phyloP scores from a whole-genome alignment of 257 asterid genomes.

The Ballota nigra region DNA sequence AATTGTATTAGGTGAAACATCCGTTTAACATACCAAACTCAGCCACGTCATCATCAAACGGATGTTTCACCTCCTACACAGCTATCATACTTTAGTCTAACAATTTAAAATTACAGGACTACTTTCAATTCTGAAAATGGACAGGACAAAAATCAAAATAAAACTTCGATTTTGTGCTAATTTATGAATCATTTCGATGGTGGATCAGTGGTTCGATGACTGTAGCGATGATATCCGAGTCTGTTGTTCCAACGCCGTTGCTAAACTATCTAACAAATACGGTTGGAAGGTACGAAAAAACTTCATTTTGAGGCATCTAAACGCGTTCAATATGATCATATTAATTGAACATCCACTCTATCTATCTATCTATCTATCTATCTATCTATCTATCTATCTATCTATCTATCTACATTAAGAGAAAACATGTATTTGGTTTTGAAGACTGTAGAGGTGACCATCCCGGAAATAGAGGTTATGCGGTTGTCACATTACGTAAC shows the following conservation, averaged over 20 bases:
- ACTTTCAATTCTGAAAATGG: too few species aligned
- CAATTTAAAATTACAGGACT: neutral
- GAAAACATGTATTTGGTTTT: neutral
- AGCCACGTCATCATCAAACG: too few species aligned
- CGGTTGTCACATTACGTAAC: constrained; percentile 84
- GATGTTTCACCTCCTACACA: neutral
- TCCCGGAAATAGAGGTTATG: constrained; percentile 90
- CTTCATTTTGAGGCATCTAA: neutral
- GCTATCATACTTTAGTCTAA: too few species aligned
- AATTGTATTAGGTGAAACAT: neutral
- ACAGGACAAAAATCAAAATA: neutral
- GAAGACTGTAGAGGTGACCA: constrained; percentile 70
- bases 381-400: neutral
- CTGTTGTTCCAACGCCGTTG: constrained; percentile 63
- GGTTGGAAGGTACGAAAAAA: constrained; percentile 69
- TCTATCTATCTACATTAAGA: neutral
- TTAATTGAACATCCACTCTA: neutral
- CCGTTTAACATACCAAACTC: too few species aligned
- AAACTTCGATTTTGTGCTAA: neutral
- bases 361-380: neutral
- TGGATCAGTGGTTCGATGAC: constrained; percentile 84
- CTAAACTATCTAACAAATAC: constrained; percentile 47
- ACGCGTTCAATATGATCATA: neutral
- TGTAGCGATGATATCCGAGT: constrained; percentile 62
- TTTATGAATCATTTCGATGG: neutral